Evolutionary conservation across 257 asterid genomes (phyloP), one percentile per base, ranked within the genome.

Genomic region (Jasminum sambac): DNA sequence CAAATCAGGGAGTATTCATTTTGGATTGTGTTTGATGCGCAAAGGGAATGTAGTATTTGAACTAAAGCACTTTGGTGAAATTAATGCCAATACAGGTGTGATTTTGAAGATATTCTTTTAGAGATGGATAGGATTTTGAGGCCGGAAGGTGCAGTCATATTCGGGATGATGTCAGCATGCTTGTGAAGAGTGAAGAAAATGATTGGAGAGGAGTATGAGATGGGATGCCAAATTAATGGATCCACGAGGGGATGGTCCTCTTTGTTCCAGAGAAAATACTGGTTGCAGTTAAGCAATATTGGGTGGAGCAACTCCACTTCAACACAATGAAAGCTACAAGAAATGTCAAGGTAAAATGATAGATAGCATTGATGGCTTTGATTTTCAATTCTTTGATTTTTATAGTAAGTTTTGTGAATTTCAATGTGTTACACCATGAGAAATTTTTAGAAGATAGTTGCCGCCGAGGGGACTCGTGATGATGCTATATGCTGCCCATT

Each of bases 111-210:
- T 74, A 83, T 90, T 65, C 80, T 90, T 67, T 67, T 90, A 43
- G 96, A 90, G 78, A 88, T 90, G 92, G 90, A 90, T 67, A 75
- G 96, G 46, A 90, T 88, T 60, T 73, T 90, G 19, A 84, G 95
- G 10, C 96, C 95, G 2, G 95, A 88, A 76, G 95, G 96, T 6
- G 89, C 91, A 5, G 85, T 90, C 36, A 83, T 90, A 73, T 71
- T 90, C 84, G 95, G 17, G 96, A 88, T 70, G 85, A 77, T 58
- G 89, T 88, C 4, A 92, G 88, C 12, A 78, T 77, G 46, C 84
- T 86, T 0, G 84, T 81, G 6, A 80, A 81, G 78, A n/a, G 84
- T 86, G 79, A 90, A 82, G 86, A 84, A 76, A 79, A 82, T 85
- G 16, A 80, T 85, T 8, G 84, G 75, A 50, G 87, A n/a, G n/a